phyloP scores from a whole-genome alignment of 805 yeast genomes.

The Candida hispaniensis region DNA sequence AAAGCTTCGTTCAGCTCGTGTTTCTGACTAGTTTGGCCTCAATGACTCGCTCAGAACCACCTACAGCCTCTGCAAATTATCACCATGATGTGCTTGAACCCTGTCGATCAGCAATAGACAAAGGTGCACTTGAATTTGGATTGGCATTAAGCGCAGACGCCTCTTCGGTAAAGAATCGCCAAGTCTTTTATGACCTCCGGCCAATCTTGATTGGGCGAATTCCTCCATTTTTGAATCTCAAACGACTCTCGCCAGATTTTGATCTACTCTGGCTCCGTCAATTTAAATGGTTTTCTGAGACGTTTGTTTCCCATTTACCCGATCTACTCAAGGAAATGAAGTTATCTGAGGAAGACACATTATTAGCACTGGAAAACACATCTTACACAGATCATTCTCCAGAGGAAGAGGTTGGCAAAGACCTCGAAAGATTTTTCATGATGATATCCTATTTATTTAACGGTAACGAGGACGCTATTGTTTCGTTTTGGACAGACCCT shows the following conservation, averaged over 20 bases:
- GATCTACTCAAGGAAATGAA: conserved; percentile 33
- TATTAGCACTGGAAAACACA: conserved; percentile 21
- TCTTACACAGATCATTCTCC: conserved; percentile 22
- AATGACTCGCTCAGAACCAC: conserved; percentile 17
- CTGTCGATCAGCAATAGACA: conserved; percentile 26
- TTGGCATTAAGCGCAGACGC: conserved; percentile 30
- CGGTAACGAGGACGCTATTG: conserved; percentile 46
- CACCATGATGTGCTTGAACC: conserved; percentile 22
- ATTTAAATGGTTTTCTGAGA: conserved; percentile 24
- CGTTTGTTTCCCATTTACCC: conserved; percentile 29
- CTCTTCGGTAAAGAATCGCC: conserved; percentile 15
- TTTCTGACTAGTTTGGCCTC: conserved; percentile 20
- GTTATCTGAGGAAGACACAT: conserved; percentile 31
- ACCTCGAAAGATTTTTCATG: conserved; percentile 76
- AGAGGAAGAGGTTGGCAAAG: conserved; percentile 61
- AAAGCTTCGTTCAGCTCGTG: conserved; percentile 23
- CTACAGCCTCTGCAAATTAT: conserved; percentile 19
- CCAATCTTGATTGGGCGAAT: conserved; percentile 26
- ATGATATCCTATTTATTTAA: conserved; percentile 60
- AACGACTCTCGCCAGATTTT: conserved; percentile 15
- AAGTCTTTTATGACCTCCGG: conserved; percentile 22
- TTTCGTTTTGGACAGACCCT: conserved; percentile 55
- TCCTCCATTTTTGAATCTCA: conserved; percentile 19
- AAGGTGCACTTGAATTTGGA: conserved; percentile 32
- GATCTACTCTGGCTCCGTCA: conserved; percentile 17